Percentiles rank a stretch among this genome's conserved stretches.
Conservation (phyloP, 805 yeast genomes). For the Lachancea nothofagi region DNA sequence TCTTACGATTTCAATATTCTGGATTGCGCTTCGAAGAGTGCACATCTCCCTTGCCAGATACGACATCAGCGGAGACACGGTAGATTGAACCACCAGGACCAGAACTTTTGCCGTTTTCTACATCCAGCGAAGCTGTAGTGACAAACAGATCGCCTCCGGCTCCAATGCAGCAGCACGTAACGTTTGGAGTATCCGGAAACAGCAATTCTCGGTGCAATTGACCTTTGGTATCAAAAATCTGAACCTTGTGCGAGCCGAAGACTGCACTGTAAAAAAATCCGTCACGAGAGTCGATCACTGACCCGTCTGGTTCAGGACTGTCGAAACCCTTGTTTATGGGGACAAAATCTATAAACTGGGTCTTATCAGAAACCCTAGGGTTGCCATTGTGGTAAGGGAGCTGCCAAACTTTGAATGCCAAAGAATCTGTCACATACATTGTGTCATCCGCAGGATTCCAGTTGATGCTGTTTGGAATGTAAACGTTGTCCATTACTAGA, state of each 20-base stretch:
- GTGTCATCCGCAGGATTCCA: conserved; percentile 41
- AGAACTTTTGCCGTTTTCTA: conserved; percentile 32
- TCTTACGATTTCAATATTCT: background rate
- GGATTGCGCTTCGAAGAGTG: conserved; percentile 11
- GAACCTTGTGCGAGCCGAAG: conserved; percentile 54
- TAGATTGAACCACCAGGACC: conserved; percentile 61
- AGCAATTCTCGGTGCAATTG: conserved; percentile 43
- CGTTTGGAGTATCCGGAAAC: conserved; percentile 55
- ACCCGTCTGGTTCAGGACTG: conserved; percentile 76
- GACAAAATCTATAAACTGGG: conserved; percentile 37
- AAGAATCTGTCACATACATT: conserved; percentile 52
- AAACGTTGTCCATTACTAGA: conserved; percentile 36
- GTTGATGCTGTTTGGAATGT: conserved; percentile 69
- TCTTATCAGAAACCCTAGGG: conserved; percentile 17
- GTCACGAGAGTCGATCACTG: conserved; percentile 45
- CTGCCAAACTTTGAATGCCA: conserved; percentile 43
- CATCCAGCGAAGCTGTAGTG: conserved; percentile 56
- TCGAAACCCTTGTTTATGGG: conserved; percentile 19
- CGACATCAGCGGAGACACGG: conserved; percentile 29
- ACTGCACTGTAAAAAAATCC: conserved; percentile 61
- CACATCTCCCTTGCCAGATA: conserved; percentile 1
- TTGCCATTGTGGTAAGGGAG: conserved; percentile 7
- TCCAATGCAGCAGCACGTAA: conserved; percentile 72
- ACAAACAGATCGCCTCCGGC: conserved; percentile 54
- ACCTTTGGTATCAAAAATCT: conserved; percentile 48